Evolutionary conservation across 805 yeast genomes (phyloP).

Genomic region (Metschnikowia koreensis): DNA sequence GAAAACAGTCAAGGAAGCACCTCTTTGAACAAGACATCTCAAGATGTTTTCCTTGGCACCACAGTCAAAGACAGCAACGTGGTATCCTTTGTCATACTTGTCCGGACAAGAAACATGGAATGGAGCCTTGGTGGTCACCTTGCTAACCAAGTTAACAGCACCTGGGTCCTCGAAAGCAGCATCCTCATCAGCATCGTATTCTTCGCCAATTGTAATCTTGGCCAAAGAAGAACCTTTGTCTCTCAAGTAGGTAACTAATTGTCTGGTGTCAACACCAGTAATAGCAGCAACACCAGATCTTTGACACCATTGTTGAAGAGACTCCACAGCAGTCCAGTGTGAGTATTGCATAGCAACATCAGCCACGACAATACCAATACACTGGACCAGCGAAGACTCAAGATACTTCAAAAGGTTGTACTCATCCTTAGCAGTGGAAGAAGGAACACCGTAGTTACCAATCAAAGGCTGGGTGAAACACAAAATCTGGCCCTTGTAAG

Average conservation of each 20-base stretch:
- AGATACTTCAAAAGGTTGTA: conserved; percentile 83
- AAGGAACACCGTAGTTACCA: conserved; percentile 98
- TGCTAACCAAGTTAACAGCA: conserved; percentile 81
- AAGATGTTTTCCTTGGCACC: conserved; percentile 98
- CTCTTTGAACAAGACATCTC: conserved; percentile 90
- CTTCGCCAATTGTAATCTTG: conserved; percentile 84
- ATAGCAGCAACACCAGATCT: conserved; percentile 94
- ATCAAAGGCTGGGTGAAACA: conserved; percentile 96
- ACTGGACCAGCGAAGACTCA: conserved; percentile 88
- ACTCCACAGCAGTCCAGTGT: conserved; percentile 99
- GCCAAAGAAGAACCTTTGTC: conserved; percentile 96
- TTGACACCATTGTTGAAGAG: conserved; percentile 92
- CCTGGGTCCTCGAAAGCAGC: conserved; percentile 92
- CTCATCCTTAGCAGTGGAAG: conserved; percentile 75
- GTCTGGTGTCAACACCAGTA: conserved; percentile 96
- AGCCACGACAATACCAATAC: conserved; percentile 94
- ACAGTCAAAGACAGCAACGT: conserved; percentile 93
- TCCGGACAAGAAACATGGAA: conserved; percentile 75
- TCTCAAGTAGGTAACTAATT: conserved; percentile 86
- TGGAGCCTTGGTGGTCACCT: conserved; percentile 93
- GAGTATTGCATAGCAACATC: conserved; percentile 94
- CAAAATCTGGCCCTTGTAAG: conserved; percentile 93
- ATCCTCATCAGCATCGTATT: conserved; percentile 87
- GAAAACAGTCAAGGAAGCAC: conserved; percentile 93
- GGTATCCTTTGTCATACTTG: conserved; percentile 53